A percentile compares a stretch with the other conserved stretches of the same genome.
These are phyloP conservation scores for Tuber indicum DNA, from an alignment of 495 filamentous ascomycete species.

Conservation along the genomic window DNA sequence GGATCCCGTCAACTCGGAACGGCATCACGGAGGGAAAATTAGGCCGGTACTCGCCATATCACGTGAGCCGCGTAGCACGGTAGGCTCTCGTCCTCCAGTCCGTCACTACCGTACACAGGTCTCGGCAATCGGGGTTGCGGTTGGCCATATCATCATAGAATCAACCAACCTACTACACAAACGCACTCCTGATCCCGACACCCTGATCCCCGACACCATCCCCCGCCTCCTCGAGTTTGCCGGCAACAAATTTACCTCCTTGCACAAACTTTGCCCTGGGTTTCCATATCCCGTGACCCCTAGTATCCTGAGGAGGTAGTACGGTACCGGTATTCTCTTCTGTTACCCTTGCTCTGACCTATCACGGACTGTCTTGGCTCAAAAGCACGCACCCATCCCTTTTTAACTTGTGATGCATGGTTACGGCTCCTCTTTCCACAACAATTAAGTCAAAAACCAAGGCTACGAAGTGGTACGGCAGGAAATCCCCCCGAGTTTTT, in stretches of 20 bases:
- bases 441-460: background rate
- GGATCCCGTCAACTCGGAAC: background rate
- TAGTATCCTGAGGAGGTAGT: background rate
- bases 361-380: background rate
- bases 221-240: background rate
- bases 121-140: background rate
- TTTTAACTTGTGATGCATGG: background rate
- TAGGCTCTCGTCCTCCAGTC: background rate
- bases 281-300: background rate
- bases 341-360: background rate
- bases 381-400: background rate
- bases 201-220: background rate
- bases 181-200: background rate
- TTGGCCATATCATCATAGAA: background rate
- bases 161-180: background rate
- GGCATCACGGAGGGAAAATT: background rate
- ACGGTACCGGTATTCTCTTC: background rate
- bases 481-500: background rate
- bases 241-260: background rate
- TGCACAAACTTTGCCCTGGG: background rate
- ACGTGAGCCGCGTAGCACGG: background rate
- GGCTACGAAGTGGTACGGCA: background rate
- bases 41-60: background rate
- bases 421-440: background rate
- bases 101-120: background rate